Evolutionary conservation across 139 green algal genomes (phyloP), one percentile per base, ranked within the genome.

Genomic region (Coccomyxa sp.): DNA sequence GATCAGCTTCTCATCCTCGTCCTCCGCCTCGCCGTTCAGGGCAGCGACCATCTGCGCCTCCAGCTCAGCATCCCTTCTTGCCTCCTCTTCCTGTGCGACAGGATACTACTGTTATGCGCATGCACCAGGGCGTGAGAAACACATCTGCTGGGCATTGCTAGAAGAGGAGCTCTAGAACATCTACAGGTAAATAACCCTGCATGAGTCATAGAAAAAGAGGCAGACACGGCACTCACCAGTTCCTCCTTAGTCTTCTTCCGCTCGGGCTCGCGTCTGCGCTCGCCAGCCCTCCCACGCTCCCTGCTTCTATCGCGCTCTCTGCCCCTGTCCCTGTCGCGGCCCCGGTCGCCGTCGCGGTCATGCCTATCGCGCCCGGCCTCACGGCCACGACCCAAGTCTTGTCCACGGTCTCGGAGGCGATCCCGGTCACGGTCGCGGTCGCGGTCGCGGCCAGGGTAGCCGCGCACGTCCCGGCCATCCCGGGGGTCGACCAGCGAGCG

Each of bases 1-100:
- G 13, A 94, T 93, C 25, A 92, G 84, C 57, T 74, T n/a, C n/a
- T 89, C 84, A 83, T 95, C 91, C 25, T 92, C 89, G 1, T 89
- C 88, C 78, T 89, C 85, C 4, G 77, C 77, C 75, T 88, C 80
- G 12, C 28, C 85, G 66, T 84, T 75, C 84, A 92, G 76, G 0
- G 83, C 81, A 0, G 85, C 87, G 0, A 77, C 85, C 81, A 91
- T 83, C 10, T 88, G 82, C 28, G 79, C 81, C 74, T 57, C 81
- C 58, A 84, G 58, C 67, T 85, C 77, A 59, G 84, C 17, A 28
- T 83, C 30, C 75, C 81, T 13, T 31, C 78, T 30, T 38, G 21
- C 38, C 25, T 85, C 79, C 28, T 84, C 76, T 18, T 85, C 67
- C 32, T 83, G 78, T 66, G 84, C 63, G 1, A 9, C 63, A 71